Conservation (phyloP, 2,329 filamentous ascomycete species). For the Colletotrichum plurivorum region DNA sequence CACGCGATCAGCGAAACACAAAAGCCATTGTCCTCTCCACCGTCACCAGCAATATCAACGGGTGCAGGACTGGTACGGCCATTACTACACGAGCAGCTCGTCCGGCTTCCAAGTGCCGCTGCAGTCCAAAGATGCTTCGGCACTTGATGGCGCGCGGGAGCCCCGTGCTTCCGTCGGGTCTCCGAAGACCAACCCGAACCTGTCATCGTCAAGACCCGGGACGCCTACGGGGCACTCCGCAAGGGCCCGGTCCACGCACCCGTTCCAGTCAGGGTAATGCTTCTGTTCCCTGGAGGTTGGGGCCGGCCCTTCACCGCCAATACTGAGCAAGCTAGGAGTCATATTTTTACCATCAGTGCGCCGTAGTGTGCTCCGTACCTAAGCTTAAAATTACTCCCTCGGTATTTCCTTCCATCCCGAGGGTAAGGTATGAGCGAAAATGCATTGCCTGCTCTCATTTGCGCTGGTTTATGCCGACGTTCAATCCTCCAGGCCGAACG, state of each 20-base stretch:
- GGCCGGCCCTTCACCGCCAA: slow-evolving; percentile 15
- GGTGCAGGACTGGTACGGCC: slow-evolving; percentile 9
- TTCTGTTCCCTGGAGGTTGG: not conserved
- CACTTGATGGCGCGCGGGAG: no score
- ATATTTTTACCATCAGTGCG: not conserved
- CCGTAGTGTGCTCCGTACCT: no score
- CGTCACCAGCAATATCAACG: slow-evolving; percentile 14
- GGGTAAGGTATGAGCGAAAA: not conserved
- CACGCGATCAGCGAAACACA: slow-evolving; percentile 21
- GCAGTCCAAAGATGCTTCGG: no score
- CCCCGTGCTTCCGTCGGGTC: slow-evolving; percentile 2
- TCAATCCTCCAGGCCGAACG: no score
- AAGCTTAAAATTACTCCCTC: slow-evolving; percentile 30
- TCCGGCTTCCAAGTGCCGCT: no score
- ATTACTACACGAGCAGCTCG: not conserved
- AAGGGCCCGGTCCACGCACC: slow-evolving; percentile 22
- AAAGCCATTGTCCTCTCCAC: not conserved
- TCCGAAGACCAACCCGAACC: not conserved
- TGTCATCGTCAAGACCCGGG: not conserved
- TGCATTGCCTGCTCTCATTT: slow-evolving; percentile 18
- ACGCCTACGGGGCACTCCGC: slow-evolving; percentile 16
- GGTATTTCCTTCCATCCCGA: slow-evolving; percentile 7
- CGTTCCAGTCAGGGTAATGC: slow-evolving; percentile 25
- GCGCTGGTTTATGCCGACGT: slow-evolving; percentile 4
- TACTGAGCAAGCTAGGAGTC: not conserved